Evolutionary conservation across 2,329 filamentous ascomycete genomes (phyloP).

Genomic region (Eurotiales sp.): DNA sequence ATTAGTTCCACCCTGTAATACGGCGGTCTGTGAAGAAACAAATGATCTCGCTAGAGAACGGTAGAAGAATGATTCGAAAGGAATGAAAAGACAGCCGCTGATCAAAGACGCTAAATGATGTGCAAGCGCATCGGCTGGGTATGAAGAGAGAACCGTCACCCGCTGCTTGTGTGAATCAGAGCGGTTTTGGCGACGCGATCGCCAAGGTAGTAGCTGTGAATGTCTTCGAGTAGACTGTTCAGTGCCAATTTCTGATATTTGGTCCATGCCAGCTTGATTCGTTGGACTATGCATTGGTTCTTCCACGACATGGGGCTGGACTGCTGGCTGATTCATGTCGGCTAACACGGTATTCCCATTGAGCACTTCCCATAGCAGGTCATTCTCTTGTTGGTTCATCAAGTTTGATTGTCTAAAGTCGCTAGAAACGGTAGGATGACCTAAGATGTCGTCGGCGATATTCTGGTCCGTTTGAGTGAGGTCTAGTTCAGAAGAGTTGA

Average conservation of each 20-base stretch:
- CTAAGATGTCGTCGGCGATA: background rate
- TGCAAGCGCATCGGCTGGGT: slow-evolving; percentile 40
- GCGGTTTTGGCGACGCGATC: background rate
- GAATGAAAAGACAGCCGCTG: slow-evolving; percentile 36
- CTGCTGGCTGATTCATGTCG: slow-evolving; percentile 18
- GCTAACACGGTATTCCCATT: slow-evolving; percentile 15
- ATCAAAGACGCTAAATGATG: slow-evolving; percentile 38
- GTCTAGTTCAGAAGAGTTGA: background rate
- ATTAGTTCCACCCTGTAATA: slow-evolving; percentile 13
- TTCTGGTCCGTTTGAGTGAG: slow-evolving; percentile 16
- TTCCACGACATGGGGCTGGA: slow-evolving; percentile 30
- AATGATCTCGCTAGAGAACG: slow-evolving; percentile 38
- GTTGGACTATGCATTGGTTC: slow-evolving; percentile 24
- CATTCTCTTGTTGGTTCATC: slow-evolving; percentile 8
- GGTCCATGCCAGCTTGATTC: slow-evolving; percentile 4
- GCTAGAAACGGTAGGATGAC: background rate
- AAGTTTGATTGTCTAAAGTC: background rate
- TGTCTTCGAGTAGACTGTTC: background rate
- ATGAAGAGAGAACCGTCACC: slow-evolving; percentile 41
- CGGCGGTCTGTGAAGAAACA: slow-evolving; percentile 27
- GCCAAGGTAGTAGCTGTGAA: background rate
- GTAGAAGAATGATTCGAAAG: slow-evolving; percentile 39
- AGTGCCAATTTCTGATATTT: slow-evolving; percentile 5
- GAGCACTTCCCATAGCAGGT: slow-evolving; percentile 12
- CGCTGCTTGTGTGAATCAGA: slow-evolving; percentile 24